A percentile compares a stretch with the other conserved stretches of the same genome.
phyloP scores from a whole-genome alignment of 306 rosid species.

The Malus sylvestris region DNA sequence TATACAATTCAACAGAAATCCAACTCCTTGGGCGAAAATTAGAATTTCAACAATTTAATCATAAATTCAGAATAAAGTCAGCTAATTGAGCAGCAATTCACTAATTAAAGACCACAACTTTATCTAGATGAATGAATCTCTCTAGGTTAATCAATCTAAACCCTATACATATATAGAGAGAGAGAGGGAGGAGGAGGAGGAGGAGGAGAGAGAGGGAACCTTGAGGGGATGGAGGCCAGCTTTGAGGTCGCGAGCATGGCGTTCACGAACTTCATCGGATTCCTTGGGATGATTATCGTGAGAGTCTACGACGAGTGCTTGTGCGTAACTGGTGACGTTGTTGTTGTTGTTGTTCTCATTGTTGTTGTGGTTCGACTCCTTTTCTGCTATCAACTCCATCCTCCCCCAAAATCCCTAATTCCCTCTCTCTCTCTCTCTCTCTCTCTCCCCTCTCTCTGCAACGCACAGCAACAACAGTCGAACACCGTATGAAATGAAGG shows the following conservation, averaged over 20 bases:
- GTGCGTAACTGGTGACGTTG: slow-evolving; percentile 1
- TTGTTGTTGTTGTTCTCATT: slow-evolving; percentile 1
- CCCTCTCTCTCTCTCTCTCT: background rate
- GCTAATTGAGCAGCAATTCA: background rate
- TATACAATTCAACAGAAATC: background rate
- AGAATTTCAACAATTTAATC: background rate
- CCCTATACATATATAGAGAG: background rate
- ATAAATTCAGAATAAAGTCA: background rate
- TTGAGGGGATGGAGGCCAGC: slow-evolving; percentile 52
- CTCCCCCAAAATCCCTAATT: slow-evolving; percentile 24
- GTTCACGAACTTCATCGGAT: slow-evolving; percentile 29
- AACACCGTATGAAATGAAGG: background rate
- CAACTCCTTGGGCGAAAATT: background rate
- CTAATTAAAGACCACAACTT: background rate
- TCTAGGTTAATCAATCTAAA: background rate
- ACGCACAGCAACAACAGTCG: background rate
- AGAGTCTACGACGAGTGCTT: slow-evolving; percentile 16
- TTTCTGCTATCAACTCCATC: slow-evolving; percentile 39
- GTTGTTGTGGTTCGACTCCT: slow-evolving; percentile 24
- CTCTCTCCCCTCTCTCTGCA: background rate
- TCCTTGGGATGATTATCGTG: slow-evolving; percentile 17
- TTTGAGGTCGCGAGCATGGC: slow-evolving; percentile 43
- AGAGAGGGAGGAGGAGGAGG: background rate
- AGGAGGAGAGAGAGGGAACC: slow-evolving; percentile 12
- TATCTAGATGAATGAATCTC: background rate